These are phyloP conservation scores for Pseudonitzschia multistriata DNA, from an alignment of 108 stramenopile species.

Conservation along the genomic window DNA sequence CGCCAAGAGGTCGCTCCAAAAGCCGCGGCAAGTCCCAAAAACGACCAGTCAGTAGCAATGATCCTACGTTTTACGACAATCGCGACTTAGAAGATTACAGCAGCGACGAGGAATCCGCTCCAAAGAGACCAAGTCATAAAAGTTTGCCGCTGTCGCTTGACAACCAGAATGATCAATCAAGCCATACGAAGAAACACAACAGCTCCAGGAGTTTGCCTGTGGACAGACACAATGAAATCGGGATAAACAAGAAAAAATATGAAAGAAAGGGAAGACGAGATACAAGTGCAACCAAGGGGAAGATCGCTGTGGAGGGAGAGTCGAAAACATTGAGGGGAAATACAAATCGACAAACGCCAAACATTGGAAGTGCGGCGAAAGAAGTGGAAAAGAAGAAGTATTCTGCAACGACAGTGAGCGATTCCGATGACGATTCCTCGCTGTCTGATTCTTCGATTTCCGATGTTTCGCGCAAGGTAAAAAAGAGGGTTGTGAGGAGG, in stretches of 20 bases:
- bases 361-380: too few relatives aligned
- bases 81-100: not conserved
- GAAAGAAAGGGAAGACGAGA: not conserved
- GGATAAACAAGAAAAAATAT: conserved; percentile 4
- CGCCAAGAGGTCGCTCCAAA: not conserved
- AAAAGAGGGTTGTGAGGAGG: too few relatives aligned
- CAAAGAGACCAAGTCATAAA: not conserved
- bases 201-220: not conserved
- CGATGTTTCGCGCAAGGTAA: too few relatives aligned
- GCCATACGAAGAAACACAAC: too few relatives aligned
- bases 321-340: not conserved
- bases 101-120: not conserved
- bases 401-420: too few relatives aligned
- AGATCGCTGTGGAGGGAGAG: too few relatives aligned
- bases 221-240: not conserved
- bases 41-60: not conserved
- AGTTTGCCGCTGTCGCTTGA: not conserved
- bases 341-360: too few relatives aligned
- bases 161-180: not conserved
- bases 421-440: too few relatives aligned
- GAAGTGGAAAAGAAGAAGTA: too few relatives aligned
- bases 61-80: not conserved
- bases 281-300: not conserved
- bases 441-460: too few relatives aligned
- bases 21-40: not conserved